Conservation (phyloP, 495 filamentous ascomycete species). For the Trichocladium uniseriatum region DNA sequence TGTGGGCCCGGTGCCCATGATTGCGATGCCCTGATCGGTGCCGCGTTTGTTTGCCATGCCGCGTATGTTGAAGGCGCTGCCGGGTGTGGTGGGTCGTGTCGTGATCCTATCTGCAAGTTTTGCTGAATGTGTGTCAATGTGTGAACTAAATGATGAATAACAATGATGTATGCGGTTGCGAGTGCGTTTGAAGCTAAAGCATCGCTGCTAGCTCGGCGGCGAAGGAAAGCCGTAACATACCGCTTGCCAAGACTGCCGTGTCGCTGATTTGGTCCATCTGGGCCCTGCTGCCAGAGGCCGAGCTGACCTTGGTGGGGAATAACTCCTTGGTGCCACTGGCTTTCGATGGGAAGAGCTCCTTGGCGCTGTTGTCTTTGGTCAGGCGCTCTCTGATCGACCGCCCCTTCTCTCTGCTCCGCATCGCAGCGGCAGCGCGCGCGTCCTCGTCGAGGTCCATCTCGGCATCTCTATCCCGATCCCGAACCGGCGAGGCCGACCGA, state of each 20-base stretch:
- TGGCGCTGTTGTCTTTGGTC: constrained; percentile 29
- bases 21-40: constrained; percentile 49
- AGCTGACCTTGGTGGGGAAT: constrained; percentile 51
- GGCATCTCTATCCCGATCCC: constrained; percentile 51
- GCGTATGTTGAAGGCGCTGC: constrained; percentile 50
- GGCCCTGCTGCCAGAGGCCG: constrained; percentile 21
- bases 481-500: constrained; percentile 59
- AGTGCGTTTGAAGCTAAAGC: background rate
- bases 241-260: constrained; percentile 33
- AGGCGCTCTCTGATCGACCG: constrained; percentile 37
- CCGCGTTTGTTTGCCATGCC: constrained; percentile 44
- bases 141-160: background rate
- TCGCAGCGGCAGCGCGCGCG: constrained; percentile 21
- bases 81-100: constrained; percentile 6
- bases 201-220: constrained; percentile 8
- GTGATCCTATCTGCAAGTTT: constrained; percentile 36
- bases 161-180: background rate
- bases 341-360: constrained; percentile 63
- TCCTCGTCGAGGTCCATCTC: constrained; percentile 34
- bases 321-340: constrained; percentile 50
- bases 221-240: constrained; percentile 26
- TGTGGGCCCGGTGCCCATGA: constrained; percentile 52
- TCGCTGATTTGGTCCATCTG: constrained; percentile 36
- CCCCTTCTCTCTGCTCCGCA: constrained; percentile 38
- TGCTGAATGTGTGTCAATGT: constrained; percentile 22